phyloP scores from a whole-genome alignment of 192 early-diverging fungal species.

The Chytriomyces sp. region DNA sequence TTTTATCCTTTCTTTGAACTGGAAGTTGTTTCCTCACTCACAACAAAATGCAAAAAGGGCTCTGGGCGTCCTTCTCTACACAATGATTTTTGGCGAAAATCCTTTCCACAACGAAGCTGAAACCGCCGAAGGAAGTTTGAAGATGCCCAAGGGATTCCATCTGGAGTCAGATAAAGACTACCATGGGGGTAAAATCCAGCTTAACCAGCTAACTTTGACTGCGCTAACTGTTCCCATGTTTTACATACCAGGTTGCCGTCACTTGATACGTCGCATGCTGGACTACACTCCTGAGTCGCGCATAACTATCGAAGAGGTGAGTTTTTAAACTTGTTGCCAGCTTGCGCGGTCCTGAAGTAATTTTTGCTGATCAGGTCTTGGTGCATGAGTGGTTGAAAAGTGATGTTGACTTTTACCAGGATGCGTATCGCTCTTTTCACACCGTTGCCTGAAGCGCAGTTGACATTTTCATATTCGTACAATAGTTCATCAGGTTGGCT shows the following conservation, averaged over 20 bases:
- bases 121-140: constrained; percentile 47
- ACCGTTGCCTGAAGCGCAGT: no score
- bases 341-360: no score
- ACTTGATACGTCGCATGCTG: background rate
- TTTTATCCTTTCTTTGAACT: background rate
- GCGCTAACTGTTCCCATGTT: no score
- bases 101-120: constrained; percentile 50
- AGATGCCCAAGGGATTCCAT: background rate
- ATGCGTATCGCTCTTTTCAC: no score
- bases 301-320: background rate
- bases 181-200: background rate
- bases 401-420: no score
- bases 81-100: constrained; percentile 58
- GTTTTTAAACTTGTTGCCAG: background rate
- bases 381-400: no score
- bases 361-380: no score
- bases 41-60: constrained; percentile 34
- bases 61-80: constrained; percentile 54
- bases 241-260: background rate
- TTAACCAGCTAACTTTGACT: background rate
- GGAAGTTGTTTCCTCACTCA: background rate
- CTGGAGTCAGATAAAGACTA: background rate
- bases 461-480: no score
- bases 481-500: no score
- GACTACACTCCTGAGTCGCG: background rate